phyloP scores from a whole-genome alignment of 495 filamentous ascomycete species.

The Trichoderma reesei region DNA sequence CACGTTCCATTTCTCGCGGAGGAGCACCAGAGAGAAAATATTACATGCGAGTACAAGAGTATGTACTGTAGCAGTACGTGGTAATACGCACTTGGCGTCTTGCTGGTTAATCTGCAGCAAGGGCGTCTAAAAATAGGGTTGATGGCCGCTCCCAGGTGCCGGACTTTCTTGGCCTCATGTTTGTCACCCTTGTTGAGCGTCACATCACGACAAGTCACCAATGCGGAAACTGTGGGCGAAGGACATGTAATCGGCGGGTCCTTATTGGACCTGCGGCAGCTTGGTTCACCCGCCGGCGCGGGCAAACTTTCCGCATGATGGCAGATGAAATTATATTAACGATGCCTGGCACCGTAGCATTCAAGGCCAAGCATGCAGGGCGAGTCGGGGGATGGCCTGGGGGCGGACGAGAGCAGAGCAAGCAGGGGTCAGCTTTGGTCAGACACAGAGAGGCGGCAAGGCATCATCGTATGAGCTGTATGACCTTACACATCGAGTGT shows the following conservation, averaged over 20 bases:
- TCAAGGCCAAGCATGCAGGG: background rate
- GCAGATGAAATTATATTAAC: background rate
- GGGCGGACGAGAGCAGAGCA: background rate
- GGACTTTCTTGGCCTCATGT: too few species aligned
- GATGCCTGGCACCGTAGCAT: background rate
- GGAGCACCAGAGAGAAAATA: background rate
- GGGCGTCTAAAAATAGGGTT: too few species aligned
- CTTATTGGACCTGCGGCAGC: constrained; percentile 1
- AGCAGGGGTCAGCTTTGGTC: too few species aligned
- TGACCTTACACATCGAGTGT: too few species aligned
- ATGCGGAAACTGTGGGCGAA: too few species aligned
- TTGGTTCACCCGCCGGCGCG: constrained; percentile 2
- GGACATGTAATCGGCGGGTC: background rate
- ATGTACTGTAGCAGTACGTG: background rate
- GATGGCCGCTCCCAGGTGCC: too few species aligned
- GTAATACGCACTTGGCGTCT: too few species aligned
- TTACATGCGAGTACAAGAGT: background rate
- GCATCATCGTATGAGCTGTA: too few species aligned
- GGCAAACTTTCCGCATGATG: background rate
- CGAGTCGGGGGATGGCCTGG: background rate
- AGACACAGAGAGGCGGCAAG: background rate
- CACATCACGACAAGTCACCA: too few species aligned
- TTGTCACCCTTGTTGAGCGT: too few species aligned
- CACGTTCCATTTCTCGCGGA: background rate
- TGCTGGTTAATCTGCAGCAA: too few species aligned